Percentiles rank a stretch among this genome's conserved stretches.
These are phyloP conservation scores for Entophlyctis luteolus DNA, from an alignment of 192 early-diverging fungal species.

Conservation along the genomic window DNA sequence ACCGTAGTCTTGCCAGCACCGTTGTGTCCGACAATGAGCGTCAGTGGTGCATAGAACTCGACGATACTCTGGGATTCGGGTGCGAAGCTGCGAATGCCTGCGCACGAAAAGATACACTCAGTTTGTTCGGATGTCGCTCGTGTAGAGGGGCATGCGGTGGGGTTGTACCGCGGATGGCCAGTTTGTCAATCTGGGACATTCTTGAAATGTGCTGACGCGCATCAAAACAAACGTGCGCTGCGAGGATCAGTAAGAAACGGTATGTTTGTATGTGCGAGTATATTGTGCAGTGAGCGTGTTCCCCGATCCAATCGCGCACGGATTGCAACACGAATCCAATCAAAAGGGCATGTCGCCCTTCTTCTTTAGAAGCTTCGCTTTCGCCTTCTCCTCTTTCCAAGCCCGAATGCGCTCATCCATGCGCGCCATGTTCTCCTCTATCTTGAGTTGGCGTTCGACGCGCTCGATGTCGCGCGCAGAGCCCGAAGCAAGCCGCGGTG, in stretches of 20 bases:
- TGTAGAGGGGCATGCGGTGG: neutral
- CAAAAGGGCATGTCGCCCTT: too few relatives aligned
- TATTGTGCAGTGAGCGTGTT: too few relatives aligned
- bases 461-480: too few relatives aligned
- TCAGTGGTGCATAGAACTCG: conserved; percentile 84
- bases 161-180: conserved; percentile 40
- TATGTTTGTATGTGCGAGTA: too few relatives aligned
- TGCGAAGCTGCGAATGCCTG: conserved; percentile 84
- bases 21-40: conserved; percentile 92
- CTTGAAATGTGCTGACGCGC: too few relatives aligned
- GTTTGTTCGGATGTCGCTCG: neutral
- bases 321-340: too few relatives aligned
- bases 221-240: too few relatives aligned
- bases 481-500: too few relatives aligned
- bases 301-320: too few relatives aligned
- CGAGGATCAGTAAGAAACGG: too few relatives aligned
- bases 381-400: too few relatives aligned
- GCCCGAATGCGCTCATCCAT: conserved; percentile 38
- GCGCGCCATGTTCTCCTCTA: conserved; percentile 43
- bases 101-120: neutral
- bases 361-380: too few relatives aligned
- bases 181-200: conserved; percentile 18
- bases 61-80: conserved; percentile 57
- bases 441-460: conserved; percentile 40
- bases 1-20: conserved; percentile 93